phyloP scores from a whole-genome alignment of 192 early-diverging fungal genomes.

The Geosiphon pyriformis region DNA sequence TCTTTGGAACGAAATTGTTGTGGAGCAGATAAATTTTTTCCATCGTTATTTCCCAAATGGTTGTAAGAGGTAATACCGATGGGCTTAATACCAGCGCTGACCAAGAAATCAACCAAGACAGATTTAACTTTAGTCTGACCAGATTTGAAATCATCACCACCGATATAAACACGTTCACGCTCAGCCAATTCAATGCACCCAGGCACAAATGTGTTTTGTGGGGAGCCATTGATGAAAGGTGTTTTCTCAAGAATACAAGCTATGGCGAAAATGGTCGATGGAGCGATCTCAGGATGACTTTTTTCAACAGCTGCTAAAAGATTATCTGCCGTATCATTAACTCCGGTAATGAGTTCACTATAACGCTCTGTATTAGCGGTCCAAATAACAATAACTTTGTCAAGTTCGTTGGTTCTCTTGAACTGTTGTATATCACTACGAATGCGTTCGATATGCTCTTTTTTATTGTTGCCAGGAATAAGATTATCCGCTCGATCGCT shows the following conservation, averaged over 20 bases:
- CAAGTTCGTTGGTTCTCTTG: constrained; percentile 80
- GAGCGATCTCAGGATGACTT: constrained; percentile 88
- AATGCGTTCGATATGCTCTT: constrained; percentile 88
- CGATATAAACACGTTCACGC: constrained; percentile 84
- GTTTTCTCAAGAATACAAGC: constrained; percentile 93
- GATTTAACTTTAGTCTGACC: constrained; percentile 99
- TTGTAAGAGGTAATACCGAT: constrained; percentile 94
- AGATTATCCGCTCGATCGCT: constrained; percentile 93
- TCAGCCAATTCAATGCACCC: constrained; percentile 88
- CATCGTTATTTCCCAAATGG: constrained; percentile 99
- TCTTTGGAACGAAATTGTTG: constrained; percentile 99
- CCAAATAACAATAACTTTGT: constrained; percentile 96
- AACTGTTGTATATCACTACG: constrained; percentile 95
- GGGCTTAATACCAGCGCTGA: constrained; percentile 98
- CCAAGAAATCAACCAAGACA: constrained; percentile 96
- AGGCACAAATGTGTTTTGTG: constrained; percentile 99
- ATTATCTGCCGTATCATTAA: constrained; percentile 96
- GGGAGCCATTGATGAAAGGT: constrained; percentile 98
- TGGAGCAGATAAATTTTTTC: constrained; percentile 94
- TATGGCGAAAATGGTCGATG: constrained; percentile 94
- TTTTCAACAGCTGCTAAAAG: constrained; percentile 73
- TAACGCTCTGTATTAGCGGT: constrained; percentile 99
- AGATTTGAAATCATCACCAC: constrained; percentile 99
- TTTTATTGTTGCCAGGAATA: constrained; percentile 76
- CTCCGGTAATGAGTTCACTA: constrained; percentile 75